These are phyloP conservation scores for Paraphoma sp. DNA, from an alignment of 2,329 filamentous ascomycete species.

Conservation along the genomic window DNA sequence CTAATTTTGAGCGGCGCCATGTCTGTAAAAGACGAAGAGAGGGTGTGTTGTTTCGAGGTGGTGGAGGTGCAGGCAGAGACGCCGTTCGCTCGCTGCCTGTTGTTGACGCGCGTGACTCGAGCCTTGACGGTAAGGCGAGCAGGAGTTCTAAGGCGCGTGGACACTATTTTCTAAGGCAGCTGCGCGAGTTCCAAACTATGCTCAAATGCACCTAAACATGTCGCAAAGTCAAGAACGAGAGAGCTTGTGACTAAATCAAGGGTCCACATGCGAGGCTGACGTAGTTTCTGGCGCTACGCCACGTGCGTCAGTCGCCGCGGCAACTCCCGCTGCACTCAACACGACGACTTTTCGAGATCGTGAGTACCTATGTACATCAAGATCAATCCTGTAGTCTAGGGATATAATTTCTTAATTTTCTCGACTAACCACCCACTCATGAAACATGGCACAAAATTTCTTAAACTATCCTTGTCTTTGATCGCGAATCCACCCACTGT, in stretches of 20 bases:
- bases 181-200: not conserved
- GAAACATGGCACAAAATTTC: too few relatives aligned
- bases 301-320: not conserved
- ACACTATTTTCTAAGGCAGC: not conserved
- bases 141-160: not conserved
- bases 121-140: not conserved
- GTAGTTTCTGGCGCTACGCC: not conserved
- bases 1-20: slow-evolving; percentile 57
- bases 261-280: not conserved
- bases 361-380: not conserved
- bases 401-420: not conserved
- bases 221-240: not conserved
- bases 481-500: too few relatives aligned
- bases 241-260: not conserved
- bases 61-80: not conserved
- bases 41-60: not conserved
- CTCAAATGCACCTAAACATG: not conserved
- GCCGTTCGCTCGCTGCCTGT: not conserved
- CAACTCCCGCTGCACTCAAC: not conserved
- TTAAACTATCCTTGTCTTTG: too few relatives aligned
- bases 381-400: too few relatives aligned
- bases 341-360: not conserved
- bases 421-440: too few relatives aligned
- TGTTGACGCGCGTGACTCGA: not conserved
- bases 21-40: not conserved